A percentile compares a stretch with the other conserved stretches of the same genome.
These are phyloP conservation scores for Oryza glaberrima DNA, from an alignment of 176 grass and related monocot species.

Conservation along the genomic window DNA sequence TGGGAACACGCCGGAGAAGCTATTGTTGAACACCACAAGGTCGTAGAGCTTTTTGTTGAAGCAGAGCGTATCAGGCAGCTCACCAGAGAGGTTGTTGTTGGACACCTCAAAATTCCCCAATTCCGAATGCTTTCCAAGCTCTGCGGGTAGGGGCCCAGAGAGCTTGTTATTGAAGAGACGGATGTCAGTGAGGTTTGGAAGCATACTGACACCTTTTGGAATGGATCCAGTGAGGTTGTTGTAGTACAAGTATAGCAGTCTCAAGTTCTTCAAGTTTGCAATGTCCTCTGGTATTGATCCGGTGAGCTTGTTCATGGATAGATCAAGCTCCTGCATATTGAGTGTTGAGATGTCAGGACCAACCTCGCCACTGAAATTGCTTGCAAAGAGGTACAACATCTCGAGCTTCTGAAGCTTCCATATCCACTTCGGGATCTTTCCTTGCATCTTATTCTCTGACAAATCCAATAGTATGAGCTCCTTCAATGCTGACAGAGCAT, in stretches of 20 bases:
- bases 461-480: conserved; percentile 26
- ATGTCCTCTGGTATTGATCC: conserved; percentile 33
- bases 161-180: background rate
- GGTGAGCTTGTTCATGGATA: conserved; percentile 45
- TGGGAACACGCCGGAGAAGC: no score
- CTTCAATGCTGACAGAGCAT: background rate
- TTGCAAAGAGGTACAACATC: background rate
- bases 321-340: conserved; percentile 29
- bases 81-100: no score
- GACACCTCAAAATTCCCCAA: no score
- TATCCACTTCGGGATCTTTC: conserved; percentile 27
- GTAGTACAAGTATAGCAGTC: conserved; percentile 33
- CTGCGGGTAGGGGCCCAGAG: no score
- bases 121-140: no score
- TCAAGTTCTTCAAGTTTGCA: conserved; percentile 31
- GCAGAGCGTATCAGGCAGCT: no score
- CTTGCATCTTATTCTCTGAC: background rate
- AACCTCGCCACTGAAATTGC: conserved; percentile 21
- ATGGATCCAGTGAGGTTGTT: conserved; percentile 48
- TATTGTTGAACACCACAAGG: no score
- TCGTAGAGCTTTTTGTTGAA: no score
- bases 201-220: conserved; percentile 32
- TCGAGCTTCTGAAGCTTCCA: conserved; percentile 44
- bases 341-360: background rate
- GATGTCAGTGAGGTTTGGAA: conserved; percentile 6